Evolutionary conservation across 1,284 basidiomycete genomes (phyloP), one percentile per base, ranked within the genome.

Genomic region (Melanopsichium pennsylvanicum): DNA sequence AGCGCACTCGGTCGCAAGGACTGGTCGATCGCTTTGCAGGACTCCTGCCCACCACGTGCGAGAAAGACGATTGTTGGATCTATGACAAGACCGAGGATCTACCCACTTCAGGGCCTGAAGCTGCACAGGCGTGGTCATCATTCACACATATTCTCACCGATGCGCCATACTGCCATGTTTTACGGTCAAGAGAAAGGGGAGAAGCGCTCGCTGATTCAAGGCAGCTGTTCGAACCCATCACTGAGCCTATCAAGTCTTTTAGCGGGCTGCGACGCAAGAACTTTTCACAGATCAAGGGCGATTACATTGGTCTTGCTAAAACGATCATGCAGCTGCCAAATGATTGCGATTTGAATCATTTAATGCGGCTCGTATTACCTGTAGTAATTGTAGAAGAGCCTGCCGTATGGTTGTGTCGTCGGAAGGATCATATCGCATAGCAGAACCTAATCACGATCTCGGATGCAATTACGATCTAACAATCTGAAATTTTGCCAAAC

Each of bases 11-110:
- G 1, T 27, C 40, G 10, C 2, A n/a, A 2, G 45, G 48, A 15
- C 37, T 39, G 11, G 41, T 56, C 1, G 40, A 55, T 18, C 32
- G 37, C 5, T 33, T 36, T 22, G 27, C 42, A 16, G 36, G 23
- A 18, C 39, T 49, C 37, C 34, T 32, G 12, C 58, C 49, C 8
- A 9, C 19, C 5, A 45, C 34, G 1, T 60, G 42, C 37, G 37
- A 32, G 25, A 25, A 43, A 1, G 27, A 26, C 3, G 16, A 33
- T 5, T 47, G 48, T 18, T 73, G 68, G 72, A 9, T 47, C n/a
- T 79, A 79, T 48, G 70, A 79, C 58, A 79, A 79, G 68, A 73
- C 68, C 11, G 77, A 79, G 39, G 21, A 62, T 15, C 43, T 74
- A 35, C 59, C 59, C 6, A 12, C 29, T 5, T 34, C 29, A 5